These are phyloP conservation scores for Poa pratensis DNA, from an alignment of 176 grass and related monocot genomes.

Conservation along the genomic window DNA sequence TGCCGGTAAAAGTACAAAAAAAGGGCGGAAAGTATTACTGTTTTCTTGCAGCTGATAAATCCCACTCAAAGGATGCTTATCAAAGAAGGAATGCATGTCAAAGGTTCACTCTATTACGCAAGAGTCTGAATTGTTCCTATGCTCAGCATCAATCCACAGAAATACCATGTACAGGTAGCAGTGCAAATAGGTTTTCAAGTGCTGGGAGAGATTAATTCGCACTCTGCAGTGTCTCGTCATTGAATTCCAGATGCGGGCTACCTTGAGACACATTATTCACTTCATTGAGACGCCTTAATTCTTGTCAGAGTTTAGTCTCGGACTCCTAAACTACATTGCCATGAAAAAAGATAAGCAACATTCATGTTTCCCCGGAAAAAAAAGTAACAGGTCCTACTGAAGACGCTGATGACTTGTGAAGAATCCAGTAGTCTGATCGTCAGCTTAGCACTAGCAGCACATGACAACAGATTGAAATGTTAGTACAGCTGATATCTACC, in stretches of 20 bases:
- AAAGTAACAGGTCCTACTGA: not conserved
- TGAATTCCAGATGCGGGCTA: not conserved
- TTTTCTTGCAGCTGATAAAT: no score
- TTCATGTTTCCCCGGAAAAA: no score
- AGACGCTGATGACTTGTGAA: not conserved
- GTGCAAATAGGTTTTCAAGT: not conserved
- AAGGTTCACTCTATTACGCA: no score
- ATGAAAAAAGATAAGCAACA: not conserved
- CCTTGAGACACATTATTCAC: not conserved
- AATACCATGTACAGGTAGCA: not conserved
- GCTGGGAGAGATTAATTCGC: not conserved
- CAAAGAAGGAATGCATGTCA: no score
- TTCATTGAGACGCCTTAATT: not conserved
- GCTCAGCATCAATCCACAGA: not conserved
- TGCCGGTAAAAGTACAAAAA: no score
- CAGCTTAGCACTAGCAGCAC: not conserved
- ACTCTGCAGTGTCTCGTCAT: not conserved
- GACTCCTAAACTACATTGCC: not conserved
- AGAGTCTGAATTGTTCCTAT: not conserved
- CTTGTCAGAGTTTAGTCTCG: not conserved
- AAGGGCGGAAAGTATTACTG: no score
- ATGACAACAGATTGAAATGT: not conserved
- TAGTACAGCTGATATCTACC: not conserved
- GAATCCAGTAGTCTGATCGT: not conserved
- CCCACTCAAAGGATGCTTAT: no score